phyloP scores from a whole-genome alignment of 495 filamentous ascomycete genomes.

The Chaetomium cochliodes region DNA sequence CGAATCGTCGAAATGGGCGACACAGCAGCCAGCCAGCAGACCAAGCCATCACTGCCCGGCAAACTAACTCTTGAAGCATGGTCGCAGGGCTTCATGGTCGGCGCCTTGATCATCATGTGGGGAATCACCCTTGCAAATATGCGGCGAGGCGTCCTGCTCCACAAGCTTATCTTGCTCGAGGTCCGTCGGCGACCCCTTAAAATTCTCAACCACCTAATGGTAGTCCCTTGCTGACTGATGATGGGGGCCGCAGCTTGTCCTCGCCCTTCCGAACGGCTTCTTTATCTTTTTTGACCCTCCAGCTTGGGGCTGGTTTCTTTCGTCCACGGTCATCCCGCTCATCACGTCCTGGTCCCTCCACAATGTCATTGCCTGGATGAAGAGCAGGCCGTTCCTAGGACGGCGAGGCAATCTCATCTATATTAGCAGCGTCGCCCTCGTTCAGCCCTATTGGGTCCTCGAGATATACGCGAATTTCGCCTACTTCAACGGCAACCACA shows the following conservation, averaged over 20 bases:
- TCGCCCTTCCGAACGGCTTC: slow-evolving; percentile 6
- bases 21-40: slow-evolving; percentile 4
- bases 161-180: slow-evolving; percentile 15
- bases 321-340: slow-evolving; percentile 10
- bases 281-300: slow-evolving; percentile 13
- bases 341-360: slow-evolving; percentile 13
- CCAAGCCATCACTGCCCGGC: neutral
- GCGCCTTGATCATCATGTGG: slow-evolving; percentile 15
- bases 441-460: slow-evolving; percentile 11
- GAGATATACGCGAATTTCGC: slow-evolving; percentile 13
- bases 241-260: neutral
- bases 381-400: slow-evolving; percentile 13
- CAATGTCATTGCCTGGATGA: slow-evolving; percentile 16
- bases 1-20: neutral
- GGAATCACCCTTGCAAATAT: slow-evolving; percentile 14
- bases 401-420: slow-evolving; percentile 13
- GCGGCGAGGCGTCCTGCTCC: slow-evolving; percentile 11
- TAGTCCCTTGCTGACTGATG: neutral
- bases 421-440: slow-evolving; percentile 6
- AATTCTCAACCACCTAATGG: neutral
- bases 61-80: slow-evolving; percentile 10
- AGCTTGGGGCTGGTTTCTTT: slow-evolving; percentile 10
- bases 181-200: neutral
- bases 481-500: slow-evolving; percentile 11
- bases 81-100: slow-evolving; percentile 17